Percentiles rank a stretch among this genome's conserved stretches.
phyloP scores from a whole-genome alignment of 306 rosid species.

The Cajanus cajan region DNA sequence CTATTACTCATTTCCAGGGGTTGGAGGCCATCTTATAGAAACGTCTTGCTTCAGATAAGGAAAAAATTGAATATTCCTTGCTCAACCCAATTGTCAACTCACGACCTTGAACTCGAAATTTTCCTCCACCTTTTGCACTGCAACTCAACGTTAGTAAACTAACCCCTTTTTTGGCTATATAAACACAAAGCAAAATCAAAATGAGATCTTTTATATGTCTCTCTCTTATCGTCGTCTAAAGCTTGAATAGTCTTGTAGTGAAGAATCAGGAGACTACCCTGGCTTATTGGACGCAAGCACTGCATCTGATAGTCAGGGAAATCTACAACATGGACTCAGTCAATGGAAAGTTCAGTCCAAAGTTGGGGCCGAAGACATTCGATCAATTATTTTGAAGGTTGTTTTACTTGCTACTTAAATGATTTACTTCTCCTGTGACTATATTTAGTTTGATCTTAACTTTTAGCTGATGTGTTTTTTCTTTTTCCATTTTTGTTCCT shows the following conservation, averaged over 20 bases:
- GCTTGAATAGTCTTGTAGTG: constrained; percentile 46
- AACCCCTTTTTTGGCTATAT: background rate
- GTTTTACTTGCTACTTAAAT: background rate
- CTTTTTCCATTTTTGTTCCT: constrained; percentile 21
- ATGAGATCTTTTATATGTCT: background rate
- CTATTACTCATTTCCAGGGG: constrained; percentile 50
- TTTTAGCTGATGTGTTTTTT: constrained; percentile 16
- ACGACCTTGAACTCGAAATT: constrained; percentile 90
- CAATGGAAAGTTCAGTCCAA: constrained; percentile 71
- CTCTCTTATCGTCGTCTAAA: constrained; percentile 23
- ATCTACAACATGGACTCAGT: constrained; percentile 72
- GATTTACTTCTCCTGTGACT: background rate
- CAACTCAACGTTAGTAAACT: constrained; percentile 49
- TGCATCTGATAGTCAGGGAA: constrained; percentile 43
- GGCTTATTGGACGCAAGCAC: constrained; percentile 33
- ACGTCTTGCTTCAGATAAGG: constrained; percentile 76
- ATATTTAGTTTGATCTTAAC: constrained; percentile 1
- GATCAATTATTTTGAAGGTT: constrained; percentile 73
- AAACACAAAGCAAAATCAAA: background rate
- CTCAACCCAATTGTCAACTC: constrained; percentile 69
- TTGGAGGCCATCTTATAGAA: constrained; percentile 95
- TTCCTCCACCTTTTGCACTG: constrained; percentile 83
- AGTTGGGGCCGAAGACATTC: constrained; percentile 61
- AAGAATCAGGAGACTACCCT: constrained; percentile 51
- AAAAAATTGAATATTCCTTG: constrained; percentile 67